Percentiles rank a stretch among this genome's conserved stretches.
Conservation (phyloP, 805 yeast species). For the Pichia exigua region DNA sequence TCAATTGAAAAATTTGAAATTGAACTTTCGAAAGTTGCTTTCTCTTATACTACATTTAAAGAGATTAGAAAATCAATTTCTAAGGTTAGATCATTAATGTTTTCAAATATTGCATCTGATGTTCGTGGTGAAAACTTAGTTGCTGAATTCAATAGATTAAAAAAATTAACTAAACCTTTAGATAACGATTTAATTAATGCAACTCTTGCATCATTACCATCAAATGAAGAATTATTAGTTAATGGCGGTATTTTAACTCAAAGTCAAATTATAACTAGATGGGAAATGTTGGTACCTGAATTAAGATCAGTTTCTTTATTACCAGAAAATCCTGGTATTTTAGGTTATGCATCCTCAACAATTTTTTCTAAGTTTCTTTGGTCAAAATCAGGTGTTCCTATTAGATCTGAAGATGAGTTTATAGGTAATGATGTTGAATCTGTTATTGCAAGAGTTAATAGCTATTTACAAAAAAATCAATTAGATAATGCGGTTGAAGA, state of each 20-base stretch:
- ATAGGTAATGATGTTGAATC: conserved; percentile 79
- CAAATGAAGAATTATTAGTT: conserved; percentile 29
- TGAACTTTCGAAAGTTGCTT: conserved; percentile 36
- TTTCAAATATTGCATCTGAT: conserved; percentile 29
- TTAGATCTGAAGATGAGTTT: conserved; percentile 24
- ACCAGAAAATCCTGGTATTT: conserved; percentile 92
- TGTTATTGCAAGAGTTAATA: conserved; percentile 77
- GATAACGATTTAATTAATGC: conserved; percentile 29
- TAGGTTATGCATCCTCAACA: conserved; percentile 81
- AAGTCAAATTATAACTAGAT: conserved; percentile 70
- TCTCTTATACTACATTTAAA: conserved; percentile 30
- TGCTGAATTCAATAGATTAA: conserved; percentile 30
- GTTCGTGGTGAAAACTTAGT: conserved; percentile 43
- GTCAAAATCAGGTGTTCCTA: conserved; percentile 69
- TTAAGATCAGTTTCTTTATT: conserved; percentile 80
- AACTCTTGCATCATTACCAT: conserved; percentile 41
- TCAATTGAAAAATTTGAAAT: conserved; percentile 49
- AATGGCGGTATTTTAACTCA: conserved; percentile 61
- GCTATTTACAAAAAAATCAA: conserved; percentile 64
- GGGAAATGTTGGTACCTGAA: conserved; percentile 76
- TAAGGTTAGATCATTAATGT: conserved; percentile 34
- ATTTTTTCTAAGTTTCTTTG: conserved; percentile 69
- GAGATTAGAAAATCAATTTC: conserved; percentile 38
- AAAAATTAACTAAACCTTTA: conserved; percentile 31
- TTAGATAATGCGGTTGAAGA: conserved; percentile 89